phyloP scores from a whole-genome alignment of 2,329 filamentous ascomycete species.

The Colletotrichum musae region DNA sequence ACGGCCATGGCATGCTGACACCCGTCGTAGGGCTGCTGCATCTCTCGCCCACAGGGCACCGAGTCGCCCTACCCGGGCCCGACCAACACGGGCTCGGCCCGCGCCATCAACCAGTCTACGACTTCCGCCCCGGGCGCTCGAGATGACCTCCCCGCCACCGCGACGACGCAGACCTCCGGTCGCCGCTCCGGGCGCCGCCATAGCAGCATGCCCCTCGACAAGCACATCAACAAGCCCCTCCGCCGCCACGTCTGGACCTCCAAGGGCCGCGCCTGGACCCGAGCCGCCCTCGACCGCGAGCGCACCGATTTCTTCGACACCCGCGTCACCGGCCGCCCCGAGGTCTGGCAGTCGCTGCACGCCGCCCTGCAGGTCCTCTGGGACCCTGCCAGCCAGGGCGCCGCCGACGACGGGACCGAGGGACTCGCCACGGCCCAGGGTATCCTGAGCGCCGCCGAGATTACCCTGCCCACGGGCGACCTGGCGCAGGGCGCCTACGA shows the following conservation, averaged over 20 bases:
- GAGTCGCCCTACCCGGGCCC: slow-evolving; percentile 69
- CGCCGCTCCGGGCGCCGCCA: slow-evolving; percentile 47
- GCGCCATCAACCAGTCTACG: slow-evolving; percentile 64
- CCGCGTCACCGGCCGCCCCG: slow-evolving; percentile 80
- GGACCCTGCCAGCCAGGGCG: slow-evolving; percentile 61
- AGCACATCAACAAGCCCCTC: slow-evolving; percentile 80
- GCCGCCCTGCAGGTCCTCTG: slow-evolving; percentile 79
- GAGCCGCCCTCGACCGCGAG: slow-evolving; percentile 77
- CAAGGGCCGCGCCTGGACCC: slow-evolving; percentile 77
- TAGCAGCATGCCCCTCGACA: slow-evolving; percentile 62
- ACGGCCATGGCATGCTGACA: slow-evolving; percentile 11
- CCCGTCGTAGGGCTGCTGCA: slow-evolving; percentile 68
- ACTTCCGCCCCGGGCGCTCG: slow-evolving; percentile 43
- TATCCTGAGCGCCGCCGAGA: slow-evolving; percentile 83
- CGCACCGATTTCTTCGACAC: slow-evolving; percentile 92
- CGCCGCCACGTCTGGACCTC: slow-evolving; percentile 77
- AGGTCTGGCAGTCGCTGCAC: slow-evolving; percentile 85
- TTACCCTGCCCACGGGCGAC: slow-evolving; percentile 82
- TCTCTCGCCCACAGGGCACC: slow-evolving; percentile 66
- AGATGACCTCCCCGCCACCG: slow-evolving; percentile 43
- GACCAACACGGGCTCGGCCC: slow-evolving; percentile 64
- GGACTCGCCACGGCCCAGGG: slow-evolving; percentile 80
- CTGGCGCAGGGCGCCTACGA: slow-evolving; percentile 82
- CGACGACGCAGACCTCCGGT: slow-evolving; percentile 39
- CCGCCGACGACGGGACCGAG: slow-evolving; percentile 54